phyloP scores from a whole-genome alignment of 768 basidiomycete genomes.

The Suillus variegatus region DNA sequence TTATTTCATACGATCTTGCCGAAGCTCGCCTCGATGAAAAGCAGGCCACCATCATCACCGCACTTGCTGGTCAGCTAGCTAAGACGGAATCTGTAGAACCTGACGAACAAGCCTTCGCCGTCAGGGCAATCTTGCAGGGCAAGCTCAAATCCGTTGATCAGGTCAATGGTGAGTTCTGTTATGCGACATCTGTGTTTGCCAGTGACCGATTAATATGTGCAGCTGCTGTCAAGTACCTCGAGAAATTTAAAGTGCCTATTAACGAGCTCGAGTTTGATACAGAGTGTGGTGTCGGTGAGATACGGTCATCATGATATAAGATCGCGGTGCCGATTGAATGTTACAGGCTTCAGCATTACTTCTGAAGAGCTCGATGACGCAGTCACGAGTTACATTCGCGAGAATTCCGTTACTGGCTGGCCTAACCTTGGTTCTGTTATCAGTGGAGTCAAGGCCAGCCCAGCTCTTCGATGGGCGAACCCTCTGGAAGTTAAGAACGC shows the following conservation, averaged over 20 bases:
- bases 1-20: slow-evolving; percentile 54
- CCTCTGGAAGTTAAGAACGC: slow-evolving; percentile 84
- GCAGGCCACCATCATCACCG: slow-evolving; percentile 67
- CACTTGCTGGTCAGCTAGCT: slow-evolving; percentile 60
- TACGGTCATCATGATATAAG: slow-evolving; percentile 1
- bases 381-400: slow-evolving; percentile 58
- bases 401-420: slow-evolving; percentile 70
- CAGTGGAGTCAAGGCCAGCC: slow-evolving; percentile 58
- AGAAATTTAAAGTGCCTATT: slow-evolving; percentile 58
- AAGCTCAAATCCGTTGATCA: slow-evolving; percentile 83
- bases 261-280: slow-evolving; percentile 72
- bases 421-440: slow-evolving; percentile 67
- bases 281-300: slow-evolving; percentile 86
- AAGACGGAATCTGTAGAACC: slow-evolving; percentile 54
- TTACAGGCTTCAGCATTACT: slow-evolving; percentile 77
- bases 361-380: slow-evolving; percentile 57
- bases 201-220: slow-evolving; percentile 10
- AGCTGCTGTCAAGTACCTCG: slow-evolving; percentile 70
- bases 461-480: slow-evolving; percentile 78
- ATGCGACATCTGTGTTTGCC: background rate
- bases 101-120: slow-evolving; percentile 60
- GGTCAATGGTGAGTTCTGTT: slow-evolving; percentile 65
- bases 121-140: slow-evolving; percentile 69
- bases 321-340: slow-evolving; percentile 5
- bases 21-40: slow-evolving; percentile 69